phyloP scores from a whole-genome alignment of 2,329 filamentous ascomycete species.

The Rhinocladiella similis region DNA sequence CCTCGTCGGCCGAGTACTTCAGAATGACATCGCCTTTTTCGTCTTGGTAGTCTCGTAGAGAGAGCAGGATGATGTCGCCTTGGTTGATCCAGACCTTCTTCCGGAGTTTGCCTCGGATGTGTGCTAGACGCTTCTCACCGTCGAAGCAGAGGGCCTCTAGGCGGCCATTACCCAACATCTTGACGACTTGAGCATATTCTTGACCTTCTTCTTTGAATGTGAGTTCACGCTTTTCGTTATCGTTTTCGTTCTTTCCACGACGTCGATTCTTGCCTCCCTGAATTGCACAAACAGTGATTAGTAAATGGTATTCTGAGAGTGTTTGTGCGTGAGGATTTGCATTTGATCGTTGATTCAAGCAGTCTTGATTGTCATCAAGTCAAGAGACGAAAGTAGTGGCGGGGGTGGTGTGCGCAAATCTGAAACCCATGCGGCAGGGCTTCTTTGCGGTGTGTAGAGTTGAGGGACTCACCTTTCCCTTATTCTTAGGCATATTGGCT shows the following conservation, averaged over 20 bases:
- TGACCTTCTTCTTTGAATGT: constrained; percentile 99
- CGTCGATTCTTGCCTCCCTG: constrained; percentile 97
- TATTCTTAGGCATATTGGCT: constrained; percentile 91
- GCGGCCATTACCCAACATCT: constrained; percentile 95
- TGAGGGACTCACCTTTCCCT: constrained; percentile 79
- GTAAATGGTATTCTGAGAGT: neutral
- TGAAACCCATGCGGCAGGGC: no score
- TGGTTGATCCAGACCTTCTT: constrained; percentile 99
- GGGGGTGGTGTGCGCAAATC: neutral
- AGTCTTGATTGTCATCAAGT: neutral
- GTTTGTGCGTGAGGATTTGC: neutral
- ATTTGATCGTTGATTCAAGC: no score
- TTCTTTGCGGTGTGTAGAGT: constrained; percentile 26
- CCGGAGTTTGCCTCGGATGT: constrained; percentile 92
- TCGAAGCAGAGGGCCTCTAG: constrained; percentile 95
- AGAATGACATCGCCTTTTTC: constrained; percentile 91
- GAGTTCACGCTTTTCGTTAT: constrained; percentile 98
- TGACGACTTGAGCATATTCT: constrained; percentile 83
- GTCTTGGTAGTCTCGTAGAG: constrained; percentile 88
- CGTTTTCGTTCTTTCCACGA: constrained; percentile 98
- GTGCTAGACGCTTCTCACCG: constrained; percentile 79
- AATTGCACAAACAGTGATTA: constrained; percentile 29
- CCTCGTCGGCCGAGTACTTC: constrained; percentile 96
- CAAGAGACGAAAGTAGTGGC: neutral
- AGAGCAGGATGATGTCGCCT: constrained; percentile 88